Evolutionary conservation across 257 asterid species (phyloP).

Genomic region (Solanum appendiculatum): DNA sequence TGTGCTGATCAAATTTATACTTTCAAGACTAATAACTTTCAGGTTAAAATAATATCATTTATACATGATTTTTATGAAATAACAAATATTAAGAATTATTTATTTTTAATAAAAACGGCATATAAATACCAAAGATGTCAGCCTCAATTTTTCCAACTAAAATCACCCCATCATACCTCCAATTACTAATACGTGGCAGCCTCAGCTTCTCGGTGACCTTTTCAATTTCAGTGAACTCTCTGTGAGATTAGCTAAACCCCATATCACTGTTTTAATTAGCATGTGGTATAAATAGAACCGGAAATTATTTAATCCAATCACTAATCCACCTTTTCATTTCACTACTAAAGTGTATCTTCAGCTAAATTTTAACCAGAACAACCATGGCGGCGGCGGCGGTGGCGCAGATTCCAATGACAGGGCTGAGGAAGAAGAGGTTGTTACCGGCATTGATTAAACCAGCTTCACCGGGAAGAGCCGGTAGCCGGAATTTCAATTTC

Average conservation of each 20-base stretch:
- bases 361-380: neutral
- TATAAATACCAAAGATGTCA: too few relatives aligned
- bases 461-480: slow-evolving; percentile 9
- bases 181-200: neutral
- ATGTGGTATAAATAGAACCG: neutral
- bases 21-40: too few relatives aligned
- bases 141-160: too few relatives aligned
- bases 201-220: neutral
- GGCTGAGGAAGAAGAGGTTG: slow-evolving; percentile 14
- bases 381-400: slow-evolving; percentile 18
- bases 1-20: too few relatives aligned
- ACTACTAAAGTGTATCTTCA: neutral
- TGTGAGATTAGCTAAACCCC: neutral
- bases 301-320: neutral
- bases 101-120: too few relatives aligned
- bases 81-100: too few relatives aligned
- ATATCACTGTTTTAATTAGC: neutral
- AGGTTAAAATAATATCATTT: too few relatives aligned
- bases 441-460: slow-evolving; percentile 18
- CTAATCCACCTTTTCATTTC: neutral
- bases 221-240: neutral
- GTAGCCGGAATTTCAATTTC: slow-evolving; percentile 11
- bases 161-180: neutral
- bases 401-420: slow-evolving; percentile 17
- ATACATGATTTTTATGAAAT: too few relatives aligned